Conservation (phyloP, 495 filamentous ascomycete species). For the Pseudevernia furfuracea region DNA sequence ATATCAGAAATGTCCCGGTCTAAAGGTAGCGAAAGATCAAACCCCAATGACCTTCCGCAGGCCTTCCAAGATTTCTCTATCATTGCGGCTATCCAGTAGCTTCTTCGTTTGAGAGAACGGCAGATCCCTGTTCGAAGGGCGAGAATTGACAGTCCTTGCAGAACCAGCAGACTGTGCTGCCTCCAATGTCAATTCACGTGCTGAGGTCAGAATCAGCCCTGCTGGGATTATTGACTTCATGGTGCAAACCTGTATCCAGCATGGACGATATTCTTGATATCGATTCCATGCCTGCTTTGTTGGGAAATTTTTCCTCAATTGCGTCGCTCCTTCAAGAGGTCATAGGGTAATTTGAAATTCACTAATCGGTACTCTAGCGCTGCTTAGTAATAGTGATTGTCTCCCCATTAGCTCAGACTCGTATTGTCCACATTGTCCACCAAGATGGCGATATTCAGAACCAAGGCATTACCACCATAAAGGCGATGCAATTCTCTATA, state of each 20-base stretch:
- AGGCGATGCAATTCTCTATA: no score
- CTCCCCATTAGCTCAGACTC: background rate
- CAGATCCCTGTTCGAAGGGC: constrained; percentile 39
- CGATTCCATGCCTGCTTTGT: constrained; percentile 66
- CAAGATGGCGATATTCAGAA: background rate
- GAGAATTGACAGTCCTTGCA: constrained; percentile 36
- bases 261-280: constrained; percentile 87
- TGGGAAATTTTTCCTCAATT: background rate
- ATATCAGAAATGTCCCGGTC: constrained; percentile 21
- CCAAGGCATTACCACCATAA: background rate
- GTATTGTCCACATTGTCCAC: background rate
- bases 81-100: constrained; percentile 86
- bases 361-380: no score
- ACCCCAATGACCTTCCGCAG: constrained; percentile 84
- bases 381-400: constrained; percentile 13
- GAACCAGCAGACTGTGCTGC: constrained; percentile 74
- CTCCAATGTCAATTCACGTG: constrained; percentile 93
- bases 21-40: constrained; percentile 31
- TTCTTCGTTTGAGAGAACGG: constrained; percentile 72
- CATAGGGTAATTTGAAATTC: no score
- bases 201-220: constrained; percentile 40
- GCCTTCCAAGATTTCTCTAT: constrained; percentile 87
- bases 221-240: background rate
- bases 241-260: constrained; percentile 73
- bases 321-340: background rate